Evolutionary conservation across 2,329 filamentous ascomycete genomes (phyloP), one percentile per base, ranked within the genome.

Genomic region (Drechslerella coelobrocha): DNA sequence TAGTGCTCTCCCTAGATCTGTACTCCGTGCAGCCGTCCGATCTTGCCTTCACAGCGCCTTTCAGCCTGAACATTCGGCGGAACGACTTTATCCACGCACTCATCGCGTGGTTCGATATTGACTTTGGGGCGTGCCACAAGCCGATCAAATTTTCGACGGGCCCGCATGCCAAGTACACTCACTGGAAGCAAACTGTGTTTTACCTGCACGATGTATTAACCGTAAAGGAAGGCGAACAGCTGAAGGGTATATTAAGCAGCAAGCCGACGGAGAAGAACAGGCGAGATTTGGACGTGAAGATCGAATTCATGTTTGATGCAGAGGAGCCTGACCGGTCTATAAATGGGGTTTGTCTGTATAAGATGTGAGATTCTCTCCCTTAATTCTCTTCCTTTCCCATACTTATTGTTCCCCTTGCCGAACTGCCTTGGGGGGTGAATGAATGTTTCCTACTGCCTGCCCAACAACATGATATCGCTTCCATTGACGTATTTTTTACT

Each of bases 121-220:
- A 97, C 78, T 99, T 99, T 82, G 90, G 90, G 55, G 92, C 92
- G 68, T 97, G 94, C 85, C 94, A 99, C 85, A 97, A 97, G 85
- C 90, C 92, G 29, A 92, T 99, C 78, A 87, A 88, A 78, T 99
- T 99, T 85, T 96, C 91, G 59, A 99, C 94, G 17, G 94, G 94
- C 21, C 94, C 94, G 26, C 94, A 97, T 82, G 95, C 93, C 76
- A 97, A 97, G 83, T 97, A 97, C 83, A 99, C 94, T 17, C 94
- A 99, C 85, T 99, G 94, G 94, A 99, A 99, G 83, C 94, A 99
- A 84, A 99, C 94, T 10, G 94, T 99, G 73, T 97, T 99, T 83
- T 99, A 99, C 82, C 84, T 99, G 73, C 87, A 90, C 77, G 92
- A 99, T 75, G 90, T 96, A 31, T 83, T 99, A 74, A 97, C 92